Percentiles rank a stretch among this genome's conserved stretches.
phyloP scores from a whole-genome alignment of 1,284 basidiomycete species.

The Agaricales sp. region DNA sequence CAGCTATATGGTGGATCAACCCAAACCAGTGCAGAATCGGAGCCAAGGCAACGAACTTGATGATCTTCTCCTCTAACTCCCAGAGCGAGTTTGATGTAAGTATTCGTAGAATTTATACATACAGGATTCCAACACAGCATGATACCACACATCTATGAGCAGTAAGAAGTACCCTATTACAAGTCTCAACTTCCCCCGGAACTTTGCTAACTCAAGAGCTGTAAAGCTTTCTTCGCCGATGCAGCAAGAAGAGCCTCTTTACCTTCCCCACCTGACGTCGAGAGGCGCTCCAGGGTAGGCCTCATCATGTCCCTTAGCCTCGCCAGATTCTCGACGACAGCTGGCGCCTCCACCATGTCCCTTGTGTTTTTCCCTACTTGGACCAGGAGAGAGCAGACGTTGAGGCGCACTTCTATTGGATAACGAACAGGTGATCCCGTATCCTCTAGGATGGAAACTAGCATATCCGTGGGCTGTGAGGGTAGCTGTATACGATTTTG shows the following conservation, averaged over 20 bases:
- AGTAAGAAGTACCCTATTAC: too few species aligned
- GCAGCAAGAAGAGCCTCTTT: neutral
- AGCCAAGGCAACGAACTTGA: slow-evolving; percentile 19
- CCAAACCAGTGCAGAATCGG: slow-evolving; percentile 36
- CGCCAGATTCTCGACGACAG: neutral
- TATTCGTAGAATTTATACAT: slow-evolving; percentile 3
- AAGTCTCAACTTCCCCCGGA: too few species aligned
- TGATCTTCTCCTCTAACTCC: slow-evolving; percentile 17
- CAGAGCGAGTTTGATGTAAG: neutral
- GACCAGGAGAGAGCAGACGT: slow-evolving; percentile 59
- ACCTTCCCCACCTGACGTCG: neutral
- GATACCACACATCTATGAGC: slow-evolving; percentile 2
- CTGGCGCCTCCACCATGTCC: neutral
- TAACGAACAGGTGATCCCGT: slow-evolving; percentile 41
- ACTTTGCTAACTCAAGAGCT: neutral
- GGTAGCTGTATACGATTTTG: slow-evolving; percentile 29
- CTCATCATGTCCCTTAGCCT: neutral
- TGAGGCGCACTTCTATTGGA: slow-evolving; percentile 61
- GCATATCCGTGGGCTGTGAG: slow-evolving; percentile 45
- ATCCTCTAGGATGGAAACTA: slow-evolving; percentile 48
- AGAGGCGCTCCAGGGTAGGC: neutral
- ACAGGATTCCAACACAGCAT: neutral
- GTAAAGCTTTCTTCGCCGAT: neutral
- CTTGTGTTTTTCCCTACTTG: slow-evolving; percentile 41
- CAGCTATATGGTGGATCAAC: slow-evolving; percentile 52